Evolutionary conservation across 2,329 filamentous ascomycete genomes (phyloP).

Genomic region (Mycosphaerella sp.): DNA sequence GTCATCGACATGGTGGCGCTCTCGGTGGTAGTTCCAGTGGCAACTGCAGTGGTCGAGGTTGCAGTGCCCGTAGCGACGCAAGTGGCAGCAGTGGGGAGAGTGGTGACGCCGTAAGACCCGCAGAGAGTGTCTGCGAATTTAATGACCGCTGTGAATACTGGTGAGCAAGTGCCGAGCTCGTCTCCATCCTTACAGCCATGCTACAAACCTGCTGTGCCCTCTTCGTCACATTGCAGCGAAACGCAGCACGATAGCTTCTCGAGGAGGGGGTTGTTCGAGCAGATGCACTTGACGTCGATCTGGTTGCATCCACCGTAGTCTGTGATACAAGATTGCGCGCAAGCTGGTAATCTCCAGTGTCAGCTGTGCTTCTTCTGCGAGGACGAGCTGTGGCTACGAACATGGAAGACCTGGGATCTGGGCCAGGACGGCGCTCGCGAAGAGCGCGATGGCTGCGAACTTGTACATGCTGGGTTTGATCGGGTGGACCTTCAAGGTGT

Average conservation of each 20-base stretch:
- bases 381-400: slow-evolving; percentile 9
- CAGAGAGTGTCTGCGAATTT: slow-evolving; percentile 39
- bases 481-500: background rate
- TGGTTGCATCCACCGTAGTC: slow-evolving; percentile 35
- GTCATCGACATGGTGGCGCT: slow-evolving; percentile 3
- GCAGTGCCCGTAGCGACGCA: slow-evolving; percentile 25
- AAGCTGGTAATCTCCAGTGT: slow-evolving; percentile 6
- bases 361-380: background rate
- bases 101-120: slow-evolving; percentile 33
- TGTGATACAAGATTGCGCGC: slow-evolving; percentile 34
- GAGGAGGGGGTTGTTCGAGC: slow-evolving; percentile 35
- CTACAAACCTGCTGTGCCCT: background rate
- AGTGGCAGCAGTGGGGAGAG: slow-evolving; percentile 37
- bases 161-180: background rate
- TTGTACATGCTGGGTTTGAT: slow-evolving; percentile 17
- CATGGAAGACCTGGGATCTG: slow-evolving; percentile 24
- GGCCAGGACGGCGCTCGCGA: slow-evolving; percentile 18
- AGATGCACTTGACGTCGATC: slow-evolving; percentile 40
- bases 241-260: slow-evolving; percentile 39
- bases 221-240: slow-evolving; percentile 28
- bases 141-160: slow-evolving; percentile 35
- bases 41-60: slow-evolving; percentile 10
- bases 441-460: slow-evolving; percentile 17
- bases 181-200: background rate
- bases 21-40: slow-evolving; percentile 1